Evolutionary conservation across 1,139 yeast species (phyloP), one percentile per base, ranked within the genome.

Genomic region (Geotrichum histeridarum): DNA sequence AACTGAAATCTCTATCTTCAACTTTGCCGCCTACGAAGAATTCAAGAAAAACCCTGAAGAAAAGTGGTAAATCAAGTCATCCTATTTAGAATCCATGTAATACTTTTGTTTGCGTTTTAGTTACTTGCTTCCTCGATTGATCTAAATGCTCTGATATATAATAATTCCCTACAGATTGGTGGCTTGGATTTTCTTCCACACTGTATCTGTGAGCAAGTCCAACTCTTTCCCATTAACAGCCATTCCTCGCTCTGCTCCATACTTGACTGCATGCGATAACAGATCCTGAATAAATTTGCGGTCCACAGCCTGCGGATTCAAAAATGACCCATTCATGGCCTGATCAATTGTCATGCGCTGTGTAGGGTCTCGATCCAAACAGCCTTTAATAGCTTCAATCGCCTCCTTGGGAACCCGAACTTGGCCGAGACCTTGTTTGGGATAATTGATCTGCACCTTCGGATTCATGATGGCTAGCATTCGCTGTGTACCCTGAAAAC

Each of bases 391-490:
- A 47, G 88, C 75, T 53, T 84, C 88, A 37, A 89, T 77, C 1
- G 87, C 84, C 51, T 86, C 80, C 42, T 72, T 72, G 0, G 95
- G 94, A 1, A 89, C 90, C 17, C 69, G 66, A 0, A 77, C 78
- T n/a, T 79, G 81, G 0, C 86, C 87, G 0, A 82, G 66, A 0
- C 91, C 90, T 39, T 70, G 73, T 9, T 74, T 74, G 0, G 95
- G 86, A 65, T 80, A 90, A 31, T 74, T 72, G 14, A 91, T 83
- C 61, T 81, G 80, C 14, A 88, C 82, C 57, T 84, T 84, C 0
- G 95, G 95, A 65, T 87, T 86, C 79, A 87, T 86, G 42, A 90
- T 91, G 1, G 96, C 96, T 68, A 85, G 75, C 48, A 89, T 76
- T 59, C 96, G 75, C 65, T 87, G 90, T 56, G 86, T 83, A 1